Evolutionary conservation across 768 basidiomycete species (phyloP), one percentile per base, ranked within the genome.

Genomic region (Dacryopinax primogenitus): DNA sequence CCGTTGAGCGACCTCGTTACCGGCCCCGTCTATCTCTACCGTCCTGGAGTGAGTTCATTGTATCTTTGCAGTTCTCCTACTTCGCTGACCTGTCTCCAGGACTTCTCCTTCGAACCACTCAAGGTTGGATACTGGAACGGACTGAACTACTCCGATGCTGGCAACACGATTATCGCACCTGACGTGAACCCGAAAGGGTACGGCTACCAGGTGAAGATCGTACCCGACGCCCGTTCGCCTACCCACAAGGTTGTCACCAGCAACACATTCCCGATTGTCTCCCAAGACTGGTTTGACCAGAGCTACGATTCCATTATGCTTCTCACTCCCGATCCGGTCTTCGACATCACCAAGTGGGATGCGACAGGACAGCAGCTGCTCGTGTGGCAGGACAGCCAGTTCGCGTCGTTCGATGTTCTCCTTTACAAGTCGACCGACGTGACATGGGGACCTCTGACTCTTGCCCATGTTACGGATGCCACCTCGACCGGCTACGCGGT

Each of bases 51-150:
- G 26, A 7, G 51, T 26, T 15, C 23, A 11, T 21, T 2, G 3
- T 58, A 13, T 3, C 11, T 30, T 32, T 21, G 4, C 13, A 13
- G 9, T 4, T 58, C 11, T 44, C 3, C 23, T 23, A 18, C 7
- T 23, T 44, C 7, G 23, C 51, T 58, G 26, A 58, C 11, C 11
- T 30, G 51, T 30, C 9, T 30, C 9, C 51, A 58, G 51, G 51
- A 58, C 30, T 6, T 30, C 15, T 58, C 51, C 51, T 58, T 58
- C 51, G 9, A 28, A 4, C 51, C 51, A 11, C 51, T 9, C 3
- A 6, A 28, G 51, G 51, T 58, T 9, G 51, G 51, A 13, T 58
- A 58, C 32, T 58, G 51, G 51, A 58, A 58, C 26, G 51, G 51
- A 3, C 51, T 58, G 9, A 58, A 58, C 26, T 13, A 23, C 3